Evolutionary conservation across 129 eudicot genomes (phyloP), one percentile per base, ranked within the genome.

Genomic region (Flaveria sonorensis): DNA sequence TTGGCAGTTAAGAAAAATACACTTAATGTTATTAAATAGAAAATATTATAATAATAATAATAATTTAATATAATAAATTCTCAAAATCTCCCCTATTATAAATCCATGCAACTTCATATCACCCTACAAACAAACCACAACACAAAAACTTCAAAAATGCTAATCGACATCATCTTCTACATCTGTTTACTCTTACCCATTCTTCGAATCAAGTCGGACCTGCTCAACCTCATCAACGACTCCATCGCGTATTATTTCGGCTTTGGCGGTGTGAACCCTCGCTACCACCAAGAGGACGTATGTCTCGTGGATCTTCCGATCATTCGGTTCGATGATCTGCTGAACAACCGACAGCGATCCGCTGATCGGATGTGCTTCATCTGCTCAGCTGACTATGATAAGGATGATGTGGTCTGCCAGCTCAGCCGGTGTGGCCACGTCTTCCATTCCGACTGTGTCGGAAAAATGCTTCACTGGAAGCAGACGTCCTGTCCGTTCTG

Each of bases 381-480:
- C 12, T 78, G 82, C 53, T 78, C 70, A 0, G 70, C 4, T 2
- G 73, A 78, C 3, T 78, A 78, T 60, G 51, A 70, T 1, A 60
- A 28, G 40, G 82, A 70, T 9, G 82, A 78, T 13, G 82, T 78
- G 0, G 26, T 70, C 16, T 78, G 76, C 20, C 82, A 78, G 71
- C 77, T 78, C 18, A 60, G 82, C 20, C 70, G 82, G 14, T 78
- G 82, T 9, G 64, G 77, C 15, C 77, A 78, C 24, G 77, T 71
- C 5, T 78, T 70, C 15, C 82, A 70, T 11, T 59, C 82, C 26
- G 46, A 78, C 3, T 79, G 82, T 11, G 77, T 79, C 46, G 82
- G 77, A 9, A 72, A 46, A 16, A 20, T 71, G 77, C 69, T 79
- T 79, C 82, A 79, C 53, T 18, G 77, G 55, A 79, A 50, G 30